These are phyloP conservation scores for Starmerella geochares DNA, from an alignment of 805 yeast species.

Conservation along the genomic window DNA sequence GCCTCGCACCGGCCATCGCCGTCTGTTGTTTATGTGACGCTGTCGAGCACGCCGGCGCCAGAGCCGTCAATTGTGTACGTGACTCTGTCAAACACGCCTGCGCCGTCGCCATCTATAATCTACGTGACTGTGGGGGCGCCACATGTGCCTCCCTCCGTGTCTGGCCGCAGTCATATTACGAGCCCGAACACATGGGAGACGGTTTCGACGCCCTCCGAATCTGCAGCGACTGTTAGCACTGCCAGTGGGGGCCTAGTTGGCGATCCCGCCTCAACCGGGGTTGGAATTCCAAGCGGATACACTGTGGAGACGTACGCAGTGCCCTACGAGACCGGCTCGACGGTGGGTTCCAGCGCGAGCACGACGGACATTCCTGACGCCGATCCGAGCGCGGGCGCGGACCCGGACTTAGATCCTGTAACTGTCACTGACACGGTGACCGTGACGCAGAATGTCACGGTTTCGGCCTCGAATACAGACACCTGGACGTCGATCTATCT, in stretches of 20 bases:
- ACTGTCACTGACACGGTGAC: background rate
- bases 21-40: background rate
- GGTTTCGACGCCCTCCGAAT: no score
- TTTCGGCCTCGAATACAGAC: background rate
- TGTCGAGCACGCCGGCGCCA: background rate
- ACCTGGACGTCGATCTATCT: background rate
- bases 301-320: background rate
- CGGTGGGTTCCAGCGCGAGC: background rate
- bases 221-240: no score
- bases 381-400: background rate
- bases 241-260: no score
- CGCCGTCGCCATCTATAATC: background rate
- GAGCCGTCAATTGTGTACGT: background rate
- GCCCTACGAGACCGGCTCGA: background rate
- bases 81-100: background rate
- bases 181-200: no score
- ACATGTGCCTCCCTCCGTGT: background rate
- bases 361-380: background rate
- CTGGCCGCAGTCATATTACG: background rate
- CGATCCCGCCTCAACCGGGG: no score
- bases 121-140: background rate
- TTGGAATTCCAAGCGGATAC: background rate
- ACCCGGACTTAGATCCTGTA: background rate
- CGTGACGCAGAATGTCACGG: conserved; percentile 5
- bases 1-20: background rate